phyloP scores from a whole-genome alignment of 129 eudicot genomes.

The Glebionis coronaria region DNA sequence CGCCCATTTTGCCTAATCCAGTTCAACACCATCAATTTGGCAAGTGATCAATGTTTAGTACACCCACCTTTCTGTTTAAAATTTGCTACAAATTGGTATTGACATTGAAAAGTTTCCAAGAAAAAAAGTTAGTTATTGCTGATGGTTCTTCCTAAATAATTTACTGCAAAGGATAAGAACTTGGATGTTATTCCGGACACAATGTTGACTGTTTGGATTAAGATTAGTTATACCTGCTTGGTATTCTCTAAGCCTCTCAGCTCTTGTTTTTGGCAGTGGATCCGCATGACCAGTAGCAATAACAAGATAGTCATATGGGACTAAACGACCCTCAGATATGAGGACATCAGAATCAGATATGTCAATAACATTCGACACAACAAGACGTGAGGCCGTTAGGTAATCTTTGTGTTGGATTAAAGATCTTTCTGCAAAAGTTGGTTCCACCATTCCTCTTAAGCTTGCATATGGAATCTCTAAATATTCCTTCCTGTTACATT shows the following conservation, averaged over 20 bases:
- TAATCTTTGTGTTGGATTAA: conserved; percentile 63
- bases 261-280: conserved; percentile 45
- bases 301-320: conserved; percentile 76
- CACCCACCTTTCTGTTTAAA: background rate
- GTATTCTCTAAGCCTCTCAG: conserved; percentile 64
- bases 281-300: conserved; percentile 80
- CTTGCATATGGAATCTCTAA: conserved; percentile 92
- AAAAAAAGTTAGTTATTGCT: background rate
- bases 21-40: background rate
- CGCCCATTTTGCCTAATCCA: too few species aligned
- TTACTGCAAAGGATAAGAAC: background rate
- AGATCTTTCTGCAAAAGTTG: conserved; percentile 73
- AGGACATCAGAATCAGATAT: conserved; percentile 52
- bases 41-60: background rate
- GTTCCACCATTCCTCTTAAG: conserved; percentile 89
- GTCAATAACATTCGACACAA: conserved; percentile 49
- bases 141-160: background rate
- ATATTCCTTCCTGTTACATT: conserved; percentile 64
- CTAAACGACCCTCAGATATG: conserved; percentile 53
- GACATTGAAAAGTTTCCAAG: background rate
- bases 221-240: conserved; percentile 46
- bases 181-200: background rate
- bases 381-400: conserved; percentile 53
- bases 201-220: background rate
- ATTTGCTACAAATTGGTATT: background rate